Evolutionary conservation across 768 basidiomycete genomes (phyloP), one percentile per base, ranked within the genome.

Genomic region (Leccinum sublutescens): DNA sequence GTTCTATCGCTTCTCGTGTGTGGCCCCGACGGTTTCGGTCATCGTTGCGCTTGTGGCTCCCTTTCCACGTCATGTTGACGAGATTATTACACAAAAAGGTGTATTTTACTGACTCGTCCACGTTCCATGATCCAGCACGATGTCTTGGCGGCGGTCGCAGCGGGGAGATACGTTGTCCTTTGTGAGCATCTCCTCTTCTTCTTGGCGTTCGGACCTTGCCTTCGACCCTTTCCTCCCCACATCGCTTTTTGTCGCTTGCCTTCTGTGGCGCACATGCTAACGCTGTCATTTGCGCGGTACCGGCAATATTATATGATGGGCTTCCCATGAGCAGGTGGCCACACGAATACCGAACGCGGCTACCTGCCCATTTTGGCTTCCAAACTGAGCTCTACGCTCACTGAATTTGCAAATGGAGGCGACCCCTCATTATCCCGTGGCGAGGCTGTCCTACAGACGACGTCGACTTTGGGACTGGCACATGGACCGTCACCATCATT

Each of bases 271-370:
- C 49, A 19, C 27, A 19, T 17, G 57, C 59, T 62, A 54, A 64
- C 55, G 43, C 53, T 54, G 33, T 47, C 31, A 36, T 57, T 52
- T 45, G n/a, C 50, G 52, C 52, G 69, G 58, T 56, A 19, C 65
- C 67, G 68, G 62, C 34, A 45, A 47, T 56, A 64, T 54, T 56
- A 64, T 54, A 57, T 55, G 21, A 61, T 68, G 58, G 63, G 65
- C 45, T 48, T 57, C 62, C 58, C 27, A 40, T 64, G 43, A 45
- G 5, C 43, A 92, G 91, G 89, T 70, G 92, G 92, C 17, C 96
- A 98, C 75, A 90, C 93, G 15, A 95, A 95, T 75, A 95, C 95
- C 48, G 96, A 98, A 76, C 89, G 95, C 33, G 93, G 93, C 0
- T 98, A 93, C 75, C 87, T 98, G 56, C 84, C 87, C 17, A 77